Evolutionary conservation across 345 rosid species (phyloP), one percentile per base, ranked within the genome.

Genomic region (Rhodamnia argentea): DNA sequence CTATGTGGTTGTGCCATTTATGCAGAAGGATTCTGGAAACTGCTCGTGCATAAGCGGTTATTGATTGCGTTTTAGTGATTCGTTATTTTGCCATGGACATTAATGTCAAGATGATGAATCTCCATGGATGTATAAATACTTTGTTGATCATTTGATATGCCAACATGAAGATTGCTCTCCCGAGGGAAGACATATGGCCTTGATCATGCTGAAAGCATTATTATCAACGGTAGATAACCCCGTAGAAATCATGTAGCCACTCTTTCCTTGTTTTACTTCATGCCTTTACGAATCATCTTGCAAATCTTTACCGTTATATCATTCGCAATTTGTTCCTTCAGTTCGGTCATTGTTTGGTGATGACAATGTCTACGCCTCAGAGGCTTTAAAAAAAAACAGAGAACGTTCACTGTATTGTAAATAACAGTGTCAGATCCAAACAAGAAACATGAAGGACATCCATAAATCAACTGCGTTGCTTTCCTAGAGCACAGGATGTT

Each of bases 211-310:
- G 29, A 58, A 58, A 58, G 64, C 0, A 26, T 11, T 12, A 58
- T 11, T 0, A 26, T 58, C 64, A 26, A 58, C 0, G n/a, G n/a
- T 0, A 56, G 59, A 10, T 23, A 56, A 55, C 58, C 26, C 26
- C 0, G 10, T 20, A 3, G 5, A 55, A 55, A 0, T 56, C 2
- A 0, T 56, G n/a, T 0, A 23, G 60, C 0, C 27, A 4, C 13
- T 10, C 1, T 9, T 56, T 56, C 59, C n/a, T 56, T 56, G n/a
- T 56, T 23, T 10, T 47, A 47, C 4, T 56, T 56, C 59, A 4
- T 56, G n/a, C n/a, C 59, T 56, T 56, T 9, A 22, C 22, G 23
- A 56, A 56, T 56, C 27, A 4, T 57, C 29, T 58, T 26, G 29
- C 62, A 57, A 57, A 24, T 24, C 7, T 27, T 4, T 57, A 10